phyloP scores from a whole-genome alignment of 441 rosid species.

The Arabidopsis lyrata region DNA sequence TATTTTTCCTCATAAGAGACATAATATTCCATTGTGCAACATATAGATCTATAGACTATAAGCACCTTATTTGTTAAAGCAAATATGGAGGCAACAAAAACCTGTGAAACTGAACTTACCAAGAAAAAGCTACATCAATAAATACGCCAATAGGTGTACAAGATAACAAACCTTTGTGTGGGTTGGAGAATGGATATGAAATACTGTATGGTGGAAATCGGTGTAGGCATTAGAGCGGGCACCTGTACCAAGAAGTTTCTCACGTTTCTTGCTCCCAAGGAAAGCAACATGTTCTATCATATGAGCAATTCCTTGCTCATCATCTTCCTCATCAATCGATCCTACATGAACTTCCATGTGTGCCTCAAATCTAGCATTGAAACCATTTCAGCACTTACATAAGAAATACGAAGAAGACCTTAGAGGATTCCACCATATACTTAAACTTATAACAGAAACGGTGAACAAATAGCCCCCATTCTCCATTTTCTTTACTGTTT shows the following conservation, averaged over 20 bases:
- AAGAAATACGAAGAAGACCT: conserved; percentile 30
- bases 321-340: conserved; percentile 98
- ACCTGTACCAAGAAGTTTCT: conserved; percentile 98
- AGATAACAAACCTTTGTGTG: conserved; percentile 71
- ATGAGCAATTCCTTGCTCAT: conserved; percentile 99
- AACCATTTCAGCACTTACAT: conserved; percentile 27
- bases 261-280: conserved; percentile 99
- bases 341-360: conserved; percentile 99
- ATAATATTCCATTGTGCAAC: neutral
- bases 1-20: conserved; percentile 7
- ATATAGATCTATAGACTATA: conserved; percentile 6
- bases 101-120: neutral
- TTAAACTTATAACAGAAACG: conserved; percentile 2
- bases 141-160: conserved; percentile 23
- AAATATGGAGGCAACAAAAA: conserved; percentile 28
- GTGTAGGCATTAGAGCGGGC: conserved; percentile 99
- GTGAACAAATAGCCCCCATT: neutral
- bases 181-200: conserved; percentile 98
- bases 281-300: conserved; percentile 99
- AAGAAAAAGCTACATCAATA: conserved; percentile 12
- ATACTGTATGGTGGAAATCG: conserved; percentile 99
- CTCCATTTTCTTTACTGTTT: neutral
- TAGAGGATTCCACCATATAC: conserved; percentile 12
- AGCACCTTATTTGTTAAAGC: neutral
- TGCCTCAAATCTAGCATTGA: conserved; percentile 87